These are phyloP conservation scores for Trametes hirsuta DNA, from an alignment of 1,284 basidiomycete genomes.

Conservation along the genomic window DNA sequence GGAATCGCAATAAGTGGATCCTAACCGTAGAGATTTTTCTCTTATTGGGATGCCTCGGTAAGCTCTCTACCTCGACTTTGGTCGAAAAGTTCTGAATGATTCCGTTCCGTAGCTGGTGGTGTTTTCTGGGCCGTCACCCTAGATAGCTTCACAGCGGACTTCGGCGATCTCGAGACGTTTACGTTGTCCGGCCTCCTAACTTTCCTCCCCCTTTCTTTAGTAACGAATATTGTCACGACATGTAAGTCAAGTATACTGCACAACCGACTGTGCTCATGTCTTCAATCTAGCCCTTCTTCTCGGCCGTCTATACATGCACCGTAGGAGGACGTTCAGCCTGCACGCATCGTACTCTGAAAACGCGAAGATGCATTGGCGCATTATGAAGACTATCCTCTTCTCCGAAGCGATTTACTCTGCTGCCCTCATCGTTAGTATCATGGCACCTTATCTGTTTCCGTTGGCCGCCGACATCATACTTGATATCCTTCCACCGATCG, in stretches of 20 bases:
- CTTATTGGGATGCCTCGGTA: background rate
- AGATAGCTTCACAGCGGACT: background rate
- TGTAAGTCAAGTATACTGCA: background rate
- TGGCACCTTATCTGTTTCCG: no score
- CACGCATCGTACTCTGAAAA: background rate
- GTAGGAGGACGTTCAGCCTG: background rate
- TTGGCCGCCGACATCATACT: background rate
- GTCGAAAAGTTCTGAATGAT: background rate
- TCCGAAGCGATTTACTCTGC: slow-evolving; percentile 4
- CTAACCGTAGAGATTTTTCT: background rate
- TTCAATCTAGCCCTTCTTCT: background rate
- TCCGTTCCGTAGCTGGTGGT: background rate
- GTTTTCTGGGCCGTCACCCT: background rate
- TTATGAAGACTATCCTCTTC: background rate
- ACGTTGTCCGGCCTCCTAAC: no score
- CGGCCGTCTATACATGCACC: background rate
- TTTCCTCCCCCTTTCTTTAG: no score
- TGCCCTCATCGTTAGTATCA: background rate
- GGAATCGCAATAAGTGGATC: background rate
- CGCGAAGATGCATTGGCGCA: background rate
- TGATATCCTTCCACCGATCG: background rate
- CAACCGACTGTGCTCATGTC: background rate
- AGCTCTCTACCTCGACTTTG: background rate
- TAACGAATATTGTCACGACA: no score
- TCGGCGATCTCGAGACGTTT: no score